Evolutionary conservation across 371 early-diverging fungal species (phyloP), one percentile per base, ranked within the genome.

Genomic region (Syncephalastrum racemosum): DNA sequence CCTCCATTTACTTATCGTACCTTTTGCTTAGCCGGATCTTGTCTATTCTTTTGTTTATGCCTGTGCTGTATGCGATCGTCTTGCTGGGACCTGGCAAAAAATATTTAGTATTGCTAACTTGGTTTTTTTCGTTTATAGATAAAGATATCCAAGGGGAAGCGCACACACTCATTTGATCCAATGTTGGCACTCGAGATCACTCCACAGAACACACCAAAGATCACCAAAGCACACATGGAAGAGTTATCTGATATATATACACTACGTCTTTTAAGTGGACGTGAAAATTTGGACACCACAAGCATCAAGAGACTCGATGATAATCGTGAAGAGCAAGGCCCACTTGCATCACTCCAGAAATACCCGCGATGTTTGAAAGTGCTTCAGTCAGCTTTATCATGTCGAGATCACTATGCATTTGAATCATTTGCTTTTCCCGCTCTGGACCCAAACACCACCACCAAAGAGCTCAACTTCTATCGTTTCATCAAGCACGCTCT

Each of bases 81-180:
- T 53, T 41, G 53, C 41, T 14, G n/a, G 53, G 42, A 53, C 19
- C n/a, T 40, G 15, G 19, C 41, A 31, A 51, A 24, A 36, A 16
- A 12, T 25, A 36, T 51, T 36, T 51, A 40, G 6, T 40, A 10
- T 40, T 31, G 15, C 42, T 53, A 15, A 19, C 23, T 53, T 31
- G 19, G 3, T 19, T 31, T 40, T 53, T 53, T 41, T 53, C 41
- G 41, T 53, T 53, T 53, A 53, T 42, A 53, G 53, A 53, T 40
- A 12, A 53, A 53, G 20, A 53, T 53, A 53, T 41, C 36, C 31
- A 53, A 36, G 42, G 53, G 53, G 22, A 53, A 40, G 42, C 53
- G 53, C 20, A 20, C 51, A 13, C 51, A 51, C 36, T 18, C 36
- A 36, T 36, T 24, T 51, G 51, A 51, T 36, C 51, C 12, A 27